phyloP scores from a whole-genome alignment of 148 eudicot species.

The Simmondsia chinensis region DNA sequence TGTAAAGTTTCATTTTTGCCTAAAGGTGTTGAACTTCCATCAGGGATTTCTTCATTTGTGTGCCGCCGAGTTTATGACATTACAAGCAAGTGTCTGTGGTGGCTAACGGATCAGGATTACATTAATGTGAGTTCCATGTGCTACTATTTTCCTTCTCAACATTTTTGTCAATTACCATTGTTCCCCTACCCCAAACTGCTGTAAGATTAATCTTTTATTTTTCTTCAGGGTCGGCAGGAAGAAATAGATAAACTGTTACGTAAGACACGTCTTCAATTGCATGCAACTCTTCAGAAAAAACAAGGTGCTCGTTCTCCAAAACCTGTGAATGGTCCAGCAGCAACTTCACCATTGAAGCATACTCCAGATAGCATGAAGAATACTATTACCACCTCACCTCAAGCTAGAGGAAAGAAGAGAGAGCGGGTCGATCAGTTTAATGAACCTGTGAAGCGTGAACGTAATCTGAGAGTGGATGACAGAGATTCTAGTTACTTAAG shows the following conservation, averaged over 20 bases:
- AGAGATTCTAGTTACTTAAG: slow-evolving; percentile 32
- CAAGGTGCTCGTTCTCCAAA: slow-evolving; percentile 66
- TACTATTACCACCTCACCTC: slow-evolving; percentile 42
- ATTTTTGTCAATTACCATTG: no score
- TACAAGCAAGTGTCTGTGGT: slow-evolving; percentile 70
- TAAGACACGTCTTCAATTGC: slow-evolving; percentile 54
- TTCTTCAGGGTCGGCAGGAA: slow-evolving; percentile 57
- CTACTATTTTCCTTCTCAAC: background rate
- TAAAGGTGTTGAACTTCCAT: slow-evolving; percentile 80
- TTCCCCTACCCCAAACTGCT: no score
- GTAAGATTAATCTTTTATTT: background rate
- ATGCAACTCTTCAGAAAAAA: slow-evolving; percentile 38
- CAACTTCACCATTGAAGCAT: slow-evolving; percentile 39
- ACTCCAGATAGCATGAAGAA: slow-evolving; percentile 49
- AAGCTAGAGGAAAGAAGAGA: slow-evolving; percentile 71
- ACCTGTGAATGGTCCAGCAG: slow-evolving; percentile 39
- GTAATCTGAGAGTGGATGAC: slow-evolving; percentile 41
- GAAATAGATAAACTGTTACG: slow-evolving; percentile 61
- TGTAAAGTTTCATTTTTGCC: slow-evolving; percentile 91
- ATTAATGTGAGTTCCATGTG: slow-evolving; percentile 48
- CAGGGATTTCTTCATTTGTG: slow-evolving; percentile 76
- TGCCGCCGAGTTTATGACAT: slow-evolving; percentile 87
- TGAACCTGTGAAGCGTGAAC: slow-evolving; percentile 64
- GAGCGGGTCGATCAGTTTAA: slow-evolving; percentile 55
- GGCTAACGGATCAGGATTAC: slow-evolving; percentile 77